Evolutionary conservation across 2,329 filamentous ascomycete species (phyloP), one percentile per base, ranked within the genome.

Genomic region (Thelonectria discophora): DNA sequence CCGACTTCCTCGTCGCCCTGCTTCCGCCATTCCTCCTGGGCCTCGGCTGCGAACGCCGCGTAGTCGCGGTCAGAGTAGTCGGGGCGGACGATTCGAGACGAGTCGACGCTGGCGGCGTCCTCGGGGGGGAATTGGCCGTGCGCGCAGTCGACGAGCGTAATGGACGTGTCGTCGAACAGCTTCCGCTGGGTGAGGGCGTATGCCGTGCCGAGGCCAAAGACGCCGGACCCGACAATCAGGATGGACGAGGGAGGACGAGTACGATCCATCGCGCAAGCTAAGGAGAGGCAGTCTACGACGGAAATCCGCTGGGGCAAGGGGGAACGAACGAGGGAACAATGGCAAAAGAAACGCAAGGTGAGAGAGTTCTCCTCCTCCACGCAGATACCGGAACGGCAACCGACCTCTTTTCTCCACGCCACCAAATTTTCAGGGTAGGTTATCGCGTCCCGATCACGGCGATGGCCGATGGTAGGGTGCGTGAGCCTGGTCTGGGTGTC

Each of bases 41-140:
- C 93, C 37, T 86, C 81, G 17, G 86, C 83, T 18, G 90, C 93
- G 47, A 98, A 86, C 15, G 82, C 79, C 6, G 92, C 86, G 77
- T 98, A 98, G 20, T 88, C 85, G 0, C 86, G 80, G 72, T 94
- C 88, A 5, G 91, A 89, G 73, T 98, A 98, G 81, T 98, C 94
- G 52, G 86, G 79, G 58, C 88, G 83, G 65, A 90, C 82, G 68
- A 90, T 88, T 66, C 88, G 84, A 13, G 86, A 89, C 4, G 81
- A 82, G 77, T 90, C 88, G 71, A 89, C 82, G 65, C 84, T 87
- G 52, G 86, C 83, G 59, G 82, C 82, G 69, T 90, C 86, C 45
- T 81, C 77, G 7, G 86, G 81, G 2, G 87, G 87, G 71, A 89
- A 88, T 39, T 89, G 83, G 24, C 77, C 77, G 2, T 80, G 75